phyloP scores from a whole-genome alignment of 345 rosid species.

The Barbarea vulgaris region DNA sequence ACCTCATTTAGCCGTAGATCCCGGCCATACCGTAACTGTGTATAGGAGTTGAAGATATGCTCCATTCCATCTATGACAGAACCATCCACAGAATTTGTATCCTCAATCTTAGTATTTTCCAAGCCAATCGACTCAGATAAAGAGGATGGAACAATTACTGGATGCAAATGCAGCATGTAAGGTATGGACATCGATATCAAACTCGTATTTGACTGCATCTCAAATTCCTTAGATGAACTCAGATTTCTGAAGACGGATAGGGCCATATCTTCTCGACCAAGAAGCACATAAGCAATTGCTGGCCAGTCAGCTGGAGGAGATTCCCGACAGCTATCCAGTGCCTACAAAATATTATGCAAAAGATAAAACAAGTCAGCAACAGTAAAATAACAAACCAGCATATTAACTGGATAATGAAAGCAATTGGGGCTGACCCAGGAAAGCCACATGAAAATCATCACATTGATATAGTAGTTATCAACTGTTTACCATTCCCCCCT shows the following conservation, averaged over 20 bases:
- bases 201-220: constrained; percentile 56
- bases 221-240: constrained; percentile 59
- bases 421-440: constrained; percentile 3
- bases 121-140: constrained; percentile 65
- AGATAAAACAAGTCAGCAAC: constrained; percentile 11
- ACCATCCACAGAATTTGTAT: constrained; percentile 73
- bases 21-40: constrained; percentile 84
- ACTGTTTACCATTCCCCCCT: constrained; percentile 17
- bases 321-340: constrained; percentile 87
- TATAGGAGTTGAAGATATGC: constrained; percentile 85
- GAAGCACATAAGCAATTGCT: constrained; percentile 86
- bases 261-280: constrained; percentile 95
- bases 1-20: constrained; percentile 98
- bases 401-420: not conserved
- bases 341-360: constrained; percentile 50
- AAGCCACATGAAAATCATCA: constrained; percentile 21
- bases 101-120: constrained; percentile 77
- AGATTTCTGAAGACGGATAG: constrained; percentile 54
- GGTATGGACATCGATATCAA: constrained; percentile 86
- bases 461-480: constrained; percentile 5
- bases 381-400: not conserved
- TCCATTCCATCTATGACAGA: constrained; percentile 95
- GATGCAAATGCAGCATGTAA: constrained; percentile 93
- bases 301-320: constrained; percentile 97
- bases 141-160: constrained; percentile 83